These are phyloP conservation scores for Funneliformis geosporum DNA, from an alignment of 192 early-diverging fungal species.

Conservation along the genomic window DNA sequence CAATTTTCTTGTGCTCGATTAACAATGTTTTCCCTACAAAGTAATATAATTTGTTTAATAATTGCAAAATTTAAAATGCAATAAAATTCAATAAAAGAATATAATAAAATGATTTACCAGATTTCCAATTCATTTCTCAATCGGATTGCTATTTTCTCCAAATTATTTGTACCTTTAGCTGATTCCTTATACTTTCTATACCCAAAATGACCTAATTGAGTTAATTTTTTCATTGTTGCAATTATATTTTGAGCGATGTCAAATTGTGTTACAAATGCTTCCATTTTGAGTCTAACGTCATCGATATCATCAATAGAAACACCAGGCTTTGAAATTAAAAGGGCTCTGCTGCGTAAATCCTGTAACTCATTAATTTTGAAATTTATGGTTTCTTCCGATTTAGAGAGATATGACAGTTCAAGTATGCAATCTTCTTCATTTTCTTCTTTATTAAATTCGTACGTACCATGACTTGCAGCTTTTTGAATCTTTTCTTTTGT, in stretches of 20 bases:
- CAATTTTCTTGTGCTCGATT: slow-evolving; percentile 24
- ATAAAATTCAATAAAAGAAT: not conserved
- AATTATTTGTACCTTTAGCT: not conserved
- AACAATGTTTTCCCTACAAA: slow-evolving; percentile 18
- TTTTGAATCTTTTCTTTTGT: slow-evolving; percentile 31
- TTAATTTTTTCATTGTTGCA: slow-evolving; percentile 11
- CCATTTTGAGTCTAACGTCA: not conserved
- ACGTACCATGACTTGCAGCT: slow-evolving; percentile 25
- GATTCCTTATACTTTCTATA: slow-evolving; percentile 24
- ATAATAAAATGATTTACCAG: slow-evolving; percentile 8
- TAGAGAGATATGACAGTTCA: slow-evolving; percentile 1
- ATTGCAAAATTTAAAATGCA: not conserved
- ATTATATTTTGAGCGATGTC: slow-evolving; percentile 30
- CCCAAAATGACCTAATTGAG: slow-evolving; percentile 34
- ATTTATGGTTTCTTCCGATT: not conserved
- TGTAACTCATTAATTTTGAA: slow-evolving; percentile 25
- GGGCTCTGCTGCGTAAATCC: slow-evolving; percentile 30
- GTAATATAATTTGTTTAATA: not conserved
- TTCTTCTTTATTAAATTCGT: slow-evolving; percentile 13
- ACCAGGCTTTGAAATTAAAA: slow-evolving; percentile 28
- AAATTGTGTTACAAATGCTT: slow-evolving; percentile 30
- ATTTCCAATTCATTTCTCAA: slow-evolving; percentile 20
- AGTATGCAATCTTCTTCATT: slow-evolving; percentile 20
- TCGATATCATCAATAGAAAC: not conserved
- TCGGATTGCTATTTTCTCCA: slow-evolving; percentile 2